phyloP scores from a whole-genome alignment of 164 flowering plant species.

The Taxillus chinensis region DNA sequence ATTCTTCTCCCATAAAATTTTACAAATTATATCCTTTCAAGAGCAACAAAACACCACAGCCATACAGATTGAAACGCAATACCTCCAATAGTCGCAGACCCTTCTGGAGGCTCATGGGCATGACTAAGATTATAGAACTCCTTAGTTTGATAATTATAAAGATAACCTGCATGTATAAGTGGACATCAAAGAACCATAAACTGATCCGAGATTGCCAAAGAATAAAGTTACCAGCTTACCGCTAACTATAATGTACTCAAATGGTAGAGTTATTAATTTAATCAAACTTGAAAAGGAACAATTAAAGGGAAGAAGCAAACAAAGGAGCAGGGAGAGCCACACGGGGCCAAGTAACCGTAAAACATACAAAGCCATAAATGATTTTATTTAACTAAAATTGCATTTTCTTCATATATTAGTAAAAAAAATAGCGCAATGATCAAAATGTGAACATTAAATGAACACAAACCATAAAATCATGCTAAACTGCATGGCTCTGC shows the following conservation, averaged over 20 bases:
- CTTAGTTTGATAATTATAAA: conserved; percentile 80
- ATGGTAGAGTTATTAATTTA: no score
- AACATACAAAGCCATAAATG: no score
- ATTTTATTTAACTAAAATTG: no score
- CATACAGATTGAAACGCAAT: conserved; percentile 8
- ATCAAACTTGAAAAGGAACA: background rate
- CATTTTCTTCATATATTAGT: no score
- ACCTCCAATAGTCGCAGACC: conserved; percentile 78
- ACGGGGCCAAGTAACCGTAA: background rate
- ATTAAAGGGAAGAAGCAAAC: background rate
- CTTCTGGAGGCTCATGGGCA: conserved; percentile 67
- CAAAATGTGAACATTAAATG: no score
- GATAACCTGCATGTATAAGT: conserved; percentile 55
- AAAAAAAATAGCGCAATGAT: no score
- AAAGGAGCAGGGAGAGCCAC: background rate
- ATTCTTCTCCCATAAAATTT: no score
- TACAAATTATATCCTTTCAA: no score
- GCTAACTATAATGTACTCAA: no score
- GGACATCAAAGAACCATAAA: background rate
- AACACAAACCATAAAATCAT: no score
- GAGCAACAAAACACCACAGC: background rate
- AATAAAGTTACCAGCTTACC: background rate
- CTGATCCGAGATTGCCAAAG: background rate
- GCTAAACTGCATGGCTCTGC: no score
- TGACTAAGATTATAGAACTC: conserved; percentile 84